These are phyloP conservation scores for Candida pseudoglaebosa DNA, from an alignment of 805 yeast species.

Conservation along the genomic window DNA sequence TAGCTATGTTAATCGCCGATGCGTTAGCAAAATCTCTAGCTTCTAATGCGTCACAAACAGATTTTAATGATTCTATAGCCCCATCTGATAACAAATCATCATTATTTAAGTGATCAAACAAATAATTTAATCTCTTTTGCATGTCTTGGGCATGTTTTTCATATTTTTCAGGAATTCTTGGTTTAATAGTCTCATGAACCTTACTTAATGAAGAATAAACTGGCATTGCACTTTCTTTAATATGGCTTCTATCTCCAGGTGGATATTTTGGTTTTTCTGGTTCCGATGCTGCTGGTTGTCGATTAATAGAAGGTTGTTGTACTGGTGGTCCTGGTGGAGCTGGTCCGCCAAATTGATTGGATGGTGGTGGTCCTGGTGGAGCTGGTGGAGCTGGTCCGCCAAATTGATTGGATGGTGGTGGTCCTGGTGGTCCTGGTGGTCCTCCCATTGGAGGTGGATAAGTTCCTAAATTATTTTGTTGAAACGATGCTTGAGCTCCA, in stretches of 20 bases:
- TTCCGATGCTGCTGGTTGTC: conserved; percentile 17
- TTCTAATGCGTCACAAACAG: conserved; percentile 48
- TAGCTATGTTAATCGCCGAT: conserved; percentile 46
- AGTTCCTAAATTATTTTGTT: not conserved
- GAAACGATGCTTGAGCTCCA: conserved; percentile 8
- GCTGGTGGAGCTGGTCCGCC: conserved; percentile 16
- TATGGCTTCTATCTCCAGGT: conserved; percentile 64
- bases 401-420: conserved; percentile 9
- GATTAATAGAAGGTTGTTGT: conserved; percentile 23
- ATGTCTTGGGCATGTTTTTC: conserved; percentile 73
- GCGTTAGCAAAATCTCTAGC: conserved; percentile 60
- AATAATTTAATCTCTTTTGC: conserved; percentile 71
- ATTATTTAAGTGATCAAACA: conserved; percentile 76
- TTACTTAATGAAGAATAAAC: conserved; percentile 54
- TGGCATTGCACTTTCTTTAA: conserved; percentile 54
- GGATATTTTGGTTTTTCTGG: conserved; percentile 37
- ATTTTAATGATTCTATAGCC: conserved; percentile 51
- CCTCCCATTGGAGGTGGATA: conserved; percentile 1
- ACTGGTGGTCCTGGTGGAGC: conserved; percentile 29
- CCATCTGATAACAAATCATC: conserved; percentile 58
- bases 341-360: conserved; percentile 11
- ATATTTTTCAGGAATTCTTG: conserved; percentile 71
- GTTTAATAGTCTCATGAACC: conserved; percentile 60
- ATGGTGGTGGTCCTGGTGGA: conserved; percentile 18
- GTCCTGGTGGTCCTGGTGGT: conserved; percentile 10